Evolutionary conservation across 2,329 filamentous ascomycete species (phyloP).

Genomic region (Plenodomus biglobosus): DNA sequence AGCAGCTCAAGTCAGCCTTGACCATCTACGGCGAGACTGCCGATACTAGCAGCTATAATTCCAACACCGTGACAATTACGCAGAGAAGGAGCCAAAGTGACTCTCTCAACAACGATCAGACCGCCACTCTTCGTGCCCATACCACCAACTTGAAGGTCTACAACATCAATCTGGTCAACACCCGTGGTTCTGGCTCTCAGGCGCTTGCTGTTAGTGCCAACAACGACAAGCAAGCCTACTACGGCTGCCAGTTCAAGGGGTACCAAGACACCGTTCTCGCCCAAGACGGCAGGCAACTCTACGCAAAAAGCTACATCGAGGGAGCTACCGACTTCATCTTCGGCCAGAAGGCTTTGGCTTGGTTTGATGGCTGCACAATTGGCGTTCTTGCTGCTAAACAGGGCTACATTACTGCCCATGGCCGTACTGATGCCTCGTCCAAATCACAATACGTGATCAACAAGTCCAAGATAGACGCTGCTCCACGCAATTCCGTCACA

Average conservation of each 20-base stretch:
- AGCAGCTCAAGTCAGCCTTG: constrained; percentile 51
- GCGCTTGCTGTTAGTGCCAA: constrained; percentile 58
- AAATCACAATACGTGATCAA: constrained; percentile 59
- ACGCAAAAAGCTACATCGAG: constrained; percentile 58
- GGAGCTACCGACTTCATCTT: constrained; percentile 65
- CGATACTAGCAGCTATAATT: constrained; percentile 50
- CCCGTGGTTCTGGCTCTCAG: constrained; percentile 52
- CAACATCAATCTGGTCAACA: constrained; percentile 59
- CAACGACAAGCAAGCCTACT: constrained; percentile 58
- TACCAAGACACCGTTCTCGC: constrained; percentile 58
- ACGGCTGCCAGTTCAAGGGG: constrained; percentile 57
- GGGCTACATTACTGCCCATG: constrained; percentile 48
- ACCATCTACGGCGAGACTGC: constrained; percentile 64
- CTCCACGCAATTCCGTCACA: constrained; percentile 41
- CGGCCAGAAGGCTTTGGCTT: constrained; percentile 54
- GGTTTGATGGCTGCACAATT: constrained; percentile 56
- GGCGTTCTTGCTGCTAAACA: constrained; percentile 45
- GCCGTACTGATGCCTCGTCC: constrained; percentile 34
- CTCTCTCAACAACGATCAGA: constrained; percentile 56
- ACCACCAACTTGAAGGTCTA: constrained; percentile 60
- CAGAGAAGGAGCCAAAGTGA: constrained; percentile 51
- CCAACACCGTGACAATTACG: constrained; percentile 61
- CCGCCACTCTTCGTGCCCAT: constrained; percentile 53
- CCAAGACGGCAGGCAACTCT: constrained; percentile 56
- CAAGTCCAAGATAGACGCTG: constrained; percentile 52